phyloP scores from a whole-genome alignment of 73 alveolate species.

The Paraurostyla sp. region DNA sequence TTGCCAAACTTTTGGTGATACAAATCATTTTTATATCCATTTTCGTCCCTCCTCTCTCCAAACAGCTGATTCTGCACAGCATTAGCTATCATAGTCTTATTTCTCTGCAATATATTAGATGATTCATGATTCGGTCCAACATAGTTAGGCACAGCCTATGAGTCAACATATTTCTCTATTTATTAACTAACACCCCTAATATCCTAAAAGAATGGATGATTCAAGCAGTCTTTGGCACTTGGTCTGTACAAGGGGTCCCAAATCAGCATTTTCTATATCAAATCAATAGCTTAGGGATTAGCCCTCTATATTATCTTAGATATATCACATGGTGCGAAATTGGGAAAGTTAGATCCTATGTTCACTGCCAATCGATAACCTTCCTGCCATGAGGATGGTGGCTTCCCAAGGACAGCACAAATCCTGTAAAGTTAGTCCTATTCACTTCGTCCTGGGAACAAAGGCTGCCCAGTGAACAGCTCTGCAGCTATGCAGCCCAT shows the following conservation, averaged over 20 bases:
- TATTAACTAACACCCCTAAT: background rate
- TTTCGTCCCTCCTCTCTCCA: constrained; percentile 33
- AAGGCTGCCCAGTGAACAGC: constrained; percentile 92
- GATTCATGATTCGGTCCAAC: constrained; percentile 44
- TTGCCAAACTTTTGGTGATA: constrained; percentile 1
- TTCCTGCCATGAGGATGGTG: constrained; percentile 88
- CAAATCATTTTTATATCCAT: constrained; percentile 19
- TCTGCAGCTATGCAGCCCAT: constrained; percentile 98
- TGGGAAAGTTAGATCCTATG: constrained; percentile 87
- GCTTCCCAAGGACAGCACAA: constrained; percentile 92
- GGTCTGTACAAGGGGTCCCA: constrained; percentile 44
- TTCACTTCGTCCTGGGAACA: constrained; percentile 92
- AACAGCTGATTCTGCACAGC: constrained; percentile 17
- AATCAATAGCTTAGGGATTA: constrained; percentile 1
- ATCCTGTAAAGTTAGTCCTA: constrained; percentile 67
- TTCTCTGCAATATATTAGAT: background rate
- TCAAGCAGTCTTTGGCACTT: constrained; percentile 26
- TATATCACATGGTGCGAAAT: constrained; percentile 29
- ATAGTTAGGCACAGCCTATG: constrained; percentile 12
- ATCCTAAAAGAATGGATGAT: constrained; percentile 29
- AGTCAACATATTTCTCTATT: constrained; percentile 11
- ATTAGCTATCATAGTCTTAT: background rate
- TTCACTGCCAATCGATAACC: constrained; percentile 87
- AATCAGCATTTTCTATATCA: constrained; percentile 23
- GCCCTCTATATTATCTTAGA: constrained; percentile 15